phyloP scores from a whole-genome alignment of 148 eudicot species.

The Rhododendron ovatum region DNA sequence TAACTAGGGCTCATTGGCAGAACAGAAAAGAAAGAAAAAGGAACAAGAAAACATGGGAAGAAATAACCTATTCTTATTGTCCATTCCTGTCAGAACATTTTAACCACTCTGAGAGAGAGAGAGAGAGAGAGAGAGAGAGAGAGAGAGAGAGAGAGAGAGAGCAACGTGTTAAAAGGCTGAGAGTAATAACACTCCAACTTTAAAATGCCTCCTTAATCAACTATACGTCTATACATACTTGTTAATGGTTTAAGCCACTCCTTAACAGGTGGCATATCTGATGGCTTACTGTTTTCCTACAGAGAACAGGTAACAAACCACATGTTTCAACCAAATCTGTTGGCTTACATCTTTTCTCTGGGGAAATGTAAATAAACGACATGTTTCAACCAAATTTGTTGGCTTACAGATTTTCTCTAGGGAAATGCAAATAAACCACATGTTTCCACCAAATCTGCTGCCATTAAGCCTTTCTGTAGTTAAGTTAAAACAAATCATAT shows the following conservation, averaged over 20 bases:
- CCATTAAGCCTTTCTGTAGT: background rate
- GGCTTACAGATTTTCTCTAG: background rate
- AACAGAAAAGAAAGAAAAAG: background rate
- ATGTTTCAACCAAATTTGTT: background rate
- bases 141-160: background rate
- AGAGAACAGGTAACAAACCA: no score
- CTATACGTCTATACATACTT: background rate
- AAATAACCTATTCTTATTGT: background rate
- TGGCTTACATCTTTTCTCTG: background rate
- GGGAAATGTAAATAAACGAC: background rate
- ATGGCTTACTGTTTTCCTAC: no score
- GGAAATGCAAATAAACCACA: background rate
- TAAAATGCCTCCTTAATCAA: background rate
- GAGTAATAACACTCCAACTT: background rate
- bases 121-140: background rate
- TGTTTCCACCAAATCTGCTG: background rate
- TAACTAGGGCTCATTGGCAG: background rate
- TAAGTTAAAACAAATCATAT: background rate
- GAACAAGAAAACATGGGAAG: background rate
- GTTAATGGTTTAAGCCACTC: background rate
- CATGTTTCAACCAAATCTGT: background rate
- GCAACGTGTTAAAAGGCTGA: background rate
- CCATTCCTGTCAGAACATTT: background rate
- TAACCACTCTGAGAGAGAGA: background rate
- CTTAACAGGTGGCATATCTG: background rate